phyloP scores from a whole-genome alignment of 1,284 basidiomycete genomes.

The Golubevia sp. region DNA sequence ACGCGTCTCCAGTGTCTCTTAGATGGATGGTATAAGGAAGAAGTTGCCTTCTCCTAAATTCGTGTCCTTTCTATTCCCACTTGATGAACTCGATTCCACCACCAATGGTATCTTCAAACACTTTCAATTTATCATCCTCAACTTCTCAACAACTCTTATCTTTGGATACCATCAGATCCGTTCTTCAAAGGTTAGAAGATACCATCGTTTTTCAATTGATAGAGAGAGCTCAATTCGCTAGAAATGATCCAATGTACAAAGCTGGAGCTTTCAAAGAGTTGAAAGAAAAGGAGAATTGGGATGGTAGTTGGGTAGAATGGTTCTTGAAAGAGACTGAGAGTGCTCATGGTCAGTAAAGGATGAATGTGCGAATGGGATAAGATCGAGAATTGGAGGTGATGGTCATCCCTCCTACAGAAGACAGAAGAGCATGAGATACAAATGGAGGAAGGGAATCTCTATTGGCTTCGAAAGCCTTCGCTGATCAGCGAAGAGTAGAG shows the following conservation, averaged over 20 bases:
- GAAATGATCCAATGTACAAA: conserved; percentile 88
- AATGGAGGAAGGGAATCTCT: too few species aligned
- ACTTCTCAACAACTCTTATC: conserved; percentile 67
- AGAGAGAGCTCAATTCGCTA: conserved; percentile 94
- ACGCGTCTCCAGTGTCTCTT: too few species aligned
- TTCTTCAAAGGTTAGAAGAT: conserved; percentile 88
- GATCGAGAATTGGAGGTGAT: background rate
- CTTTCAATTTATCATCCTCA: conserved; percentile 1
- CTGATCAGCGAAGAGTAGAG: too few species aligned
- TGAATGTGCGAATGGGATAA: conserved; percentile 9
- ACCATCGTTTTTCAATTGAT: conserved; percentile 94
- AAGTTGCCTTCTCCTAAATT: too few species aligned
- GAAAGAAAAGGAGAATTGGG: conserved; percentile 73
- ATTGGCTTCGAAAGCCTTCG: too few species aligned
- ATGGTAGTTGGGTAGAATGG: conserved; percentile 93
- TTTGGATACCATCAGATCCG: conserved; percentile 81
- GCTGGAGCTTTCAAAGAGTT: conserved; percentile 72
- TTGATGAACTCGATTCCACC: background rate
- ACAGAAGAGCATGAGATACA: too few species aligned
- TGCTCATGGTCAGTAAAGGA: conserved; percentile 78
- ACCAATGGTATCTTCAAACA: conserved; percentile 1
- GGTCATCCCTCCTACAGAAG: background rate
- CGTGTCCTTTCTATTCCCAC: too few species aligned
- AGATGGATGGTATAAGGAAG: too few species aligned
- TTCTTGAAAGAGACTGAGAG: conserved; percentile 91